Conservation (phyloP, 768 basidiomycete genomes). For the Multifurca ochricompacta region DNA sequence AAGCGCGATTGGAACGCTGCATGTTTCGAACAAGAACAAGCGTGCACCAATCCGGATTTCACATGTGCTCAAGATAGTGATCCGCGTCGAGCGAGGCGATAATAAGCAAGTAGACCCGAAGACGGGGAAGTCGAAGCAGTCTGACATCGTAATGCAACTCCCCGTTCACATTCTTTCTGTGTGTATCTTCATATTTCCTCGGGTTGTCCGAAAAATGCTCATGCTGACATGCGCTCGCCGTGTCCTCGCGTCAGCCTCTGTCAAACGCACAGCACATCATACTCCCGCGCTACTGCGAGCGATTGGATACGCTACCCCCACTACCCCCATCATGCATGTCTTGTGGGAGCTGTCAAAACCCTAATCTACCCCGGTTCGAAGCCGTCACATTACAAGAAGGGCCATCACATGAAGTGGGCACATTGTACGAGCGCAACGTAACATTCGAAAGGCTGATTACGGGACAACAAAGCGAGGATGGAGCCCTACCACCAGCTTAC, state of each 20-base stretch:
- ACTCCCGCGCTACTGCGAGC: slow-evolving; percentile 10
- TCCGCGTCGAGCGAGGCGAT: slow-evolving; percentile 80
- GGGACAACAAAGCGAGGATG: slow-evolving; percentile 73
- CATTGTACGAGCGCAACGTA: slow-evolving; percentile 34
- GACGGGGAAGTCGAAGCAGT: slow-evolving; percentile 69
- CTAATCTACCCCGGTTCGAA: background rate
- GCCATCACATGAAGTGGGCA: slow-evolving; percentile 27
- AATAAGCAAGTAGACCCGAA: slow-evolving; percentile 53
- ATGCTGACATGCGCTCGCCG: background rate
- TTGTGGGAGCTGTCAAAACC: background rate
- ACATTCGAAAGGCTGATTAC: slow-evolving; percentile 71
- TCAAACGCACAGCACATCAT: slow-evolving; percentile 6
- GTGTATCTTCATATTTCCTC: slow-evolving; percentile 26
- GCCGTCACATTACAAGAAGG: background rate
- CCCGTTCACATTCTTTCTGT: slow-evolving; percentile 86
- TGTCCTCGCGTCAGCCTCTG: background rate
- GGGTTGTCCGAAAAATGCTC: background rate
- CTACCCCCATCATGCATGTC: background rate
- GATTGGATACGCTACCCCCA: background rate
- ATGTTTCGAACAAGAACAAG: slow-evolving; percentile 75
- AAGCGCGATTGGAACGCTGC: slow-evolving; percentile 44
- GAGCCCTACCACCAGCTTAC: slow-evolving; percentile 80
- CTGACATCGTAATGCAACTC: slow-evolving; percentile 79
- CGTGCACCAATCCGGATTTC: slow-evolving; percentile 65
- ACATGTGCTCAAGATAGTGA: slow-evolving; percentile 73